phyloP scores from a whole-genome alignment of 495 filamentous ascomycete genomes.

The Penicillium paradoxum region DNA sequence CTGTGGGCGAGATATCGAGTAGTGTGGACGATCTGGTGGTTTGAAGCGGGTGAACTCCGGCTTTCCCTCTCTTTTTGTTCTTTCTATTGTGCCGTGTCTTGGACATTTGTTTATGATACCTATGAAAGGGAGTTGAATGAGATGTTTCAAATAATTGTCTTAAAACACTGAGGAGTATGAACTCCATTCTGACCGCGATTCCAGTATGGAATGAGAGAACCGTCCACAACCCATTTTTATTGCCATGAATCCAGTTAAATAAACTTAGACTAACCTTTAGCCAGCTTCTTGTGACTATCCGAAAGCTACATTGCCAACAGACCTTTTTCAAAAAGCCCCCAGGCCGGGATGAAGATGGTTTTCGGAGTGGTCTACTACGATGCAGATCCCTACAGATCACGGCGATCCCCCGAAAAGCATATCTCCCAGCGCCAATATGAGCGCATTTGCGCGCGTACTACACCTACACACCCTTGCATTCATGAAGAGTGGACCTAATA shows the following conservation, averaged over 20 bases:
- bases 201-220: too few species aligned
- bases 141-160: background rate
- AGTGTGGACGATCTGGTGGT: slow-evolving; percentile 37
- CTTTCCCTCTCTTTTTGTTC: background rate
- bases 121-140: slow-evolving; percentile 1
- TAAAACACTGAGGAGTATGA: too few species aligned
- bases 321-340: too few species aligned
- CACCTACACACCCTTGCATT: background rate
- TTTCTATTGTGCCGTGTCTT: background rate
- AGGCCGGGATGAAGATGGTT: too few species aligned
- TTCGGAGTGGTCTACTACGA: too few species aligned
- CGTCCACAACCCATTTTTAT: too few species aligned
- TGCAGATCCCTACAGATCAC: background rate
- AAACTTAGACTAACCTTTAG: too few species aligned
- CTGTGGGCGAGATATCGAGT: slow-evolving; percentile 17
- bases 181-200: too few species aligned
- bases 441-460: background rate
- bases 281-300: too few species aligned
- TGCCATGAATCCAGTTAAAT: too few species aligned
- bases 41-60: slow-evolving; percentile 8
- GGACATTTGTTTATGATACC: background rate
- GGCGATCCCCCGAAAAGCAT: background rate
- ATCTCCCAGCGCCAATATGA: background rate
- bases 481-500: too few species aligned
- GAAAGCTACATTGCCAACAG: too few species aligned